phyloP scores from a whole-genome alignment of 2,329 filamentous ascomycete genomes.

The Cladosporium sp. region DNA sequence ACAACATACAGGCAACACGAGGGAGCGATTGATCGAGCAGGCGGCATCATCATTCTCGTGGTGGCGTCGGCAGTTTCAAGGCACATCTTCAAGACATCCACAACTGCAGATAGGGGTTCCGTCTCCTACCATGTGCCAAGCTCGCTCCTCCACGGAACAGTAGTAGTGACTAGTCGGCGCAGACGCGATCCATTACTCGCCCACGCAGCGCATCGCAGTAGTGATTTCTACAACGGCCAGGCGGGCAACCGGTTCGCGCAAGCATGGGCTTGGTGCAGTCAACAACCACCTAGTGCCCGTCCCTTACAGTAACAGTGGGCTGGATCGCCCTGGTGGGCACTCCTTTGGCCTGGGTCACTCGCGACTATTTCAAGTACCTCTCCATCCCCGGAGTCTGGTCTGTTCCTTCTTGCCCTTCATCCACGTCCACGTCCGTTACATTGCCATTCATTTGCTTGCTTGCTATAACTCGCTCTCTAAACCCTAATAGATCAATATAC shows the following conservation, averaged over 20 bases:
- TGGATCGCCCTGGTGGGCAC: not conserved
- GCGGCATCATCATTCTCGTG: too few species aligned
- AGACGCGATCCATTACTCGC: not conserved
- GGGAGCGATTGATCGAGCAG: too few species aligned
- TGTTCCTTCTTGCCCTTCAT: not conserved
- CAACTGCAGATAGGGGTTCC: not conserved
- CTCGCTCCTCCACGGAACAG: not conserved
- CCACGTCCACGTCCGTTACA: too few species aligned
- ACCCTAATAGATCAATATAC: not conserved
- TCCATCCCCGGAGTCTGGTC: not conserved
- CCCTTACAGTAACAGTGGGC: not conserved
- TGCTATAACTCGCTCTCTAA: not conserved
- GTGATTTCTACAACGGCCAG: not conserved
- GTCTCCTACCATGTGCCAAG: not conserved
- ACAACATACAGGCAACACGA: too few species aligned
- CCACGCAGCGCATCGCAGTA: not conserved
- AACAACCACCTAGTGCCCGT: not conserved
- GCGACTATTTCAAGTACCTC: not conserved
- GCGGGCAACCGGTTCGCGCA: not conserved
- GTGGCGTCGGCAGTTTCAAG: not conserved
- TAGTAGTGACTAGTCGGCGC: not conserved
- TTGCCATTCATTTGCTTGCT: not conserved
- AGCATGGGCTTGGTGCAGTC: not conserved
- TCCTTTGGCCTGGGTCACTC: not conserved
- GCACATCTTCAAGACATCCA: not conserved